phyloP scores from a whole-genome alignment of 1,284 basidiomycete genomes.

The Papiliotrema laurentii region DNA sequence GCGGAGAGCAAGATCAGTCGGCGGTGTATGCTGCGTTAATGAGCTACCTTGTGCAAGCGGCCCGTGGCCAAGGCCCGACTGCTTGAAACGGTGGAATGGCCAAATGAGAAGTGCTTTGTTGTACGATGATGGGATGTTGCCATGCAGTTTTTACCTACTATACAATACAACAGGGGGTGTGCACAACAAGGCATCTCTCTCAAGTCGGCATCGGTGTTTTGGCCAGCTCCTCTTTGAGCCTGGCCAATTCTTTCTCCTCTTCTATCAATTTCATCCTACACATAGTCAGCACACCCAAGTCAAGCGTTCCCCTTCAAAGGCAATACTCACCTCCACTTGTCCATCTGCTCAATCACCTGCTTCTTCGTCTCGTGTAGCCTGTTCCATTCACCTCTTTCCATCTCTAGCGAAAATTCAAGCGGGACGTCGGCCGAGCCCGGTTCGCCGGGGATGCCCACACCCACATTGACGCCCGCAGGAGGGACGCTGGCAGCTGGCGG shows the following conservation, averaged over 20 bases:
- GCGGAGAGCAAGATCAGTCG: conserved; percentile 11
- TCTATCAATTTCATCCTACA: conserved; percentile 55
- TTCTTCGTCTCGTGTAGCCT: conserved; percentile 72
- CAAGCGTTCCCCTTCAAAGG: neutral
- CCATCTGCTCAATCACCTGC: conserved; percentile 53
- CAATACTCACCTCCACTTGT: conserved; percentile 43
- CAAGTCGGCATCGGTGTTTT: too few relatives aligned
- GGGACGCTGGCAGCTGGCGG: conserved; percentile 52
- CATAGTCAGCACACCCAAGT: neutral
- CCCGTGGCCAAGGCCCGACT: too few relatives aligned
- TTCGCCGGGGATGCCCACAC: conserved; percentile 34
- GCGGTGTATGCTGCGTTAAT: conserved; percentile 25
- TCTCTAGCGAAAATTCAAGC: conserved; percentile 73
- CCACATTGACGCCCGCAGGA: conserved; percentile 53
- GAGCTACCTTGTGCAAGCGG: conserved; percentile 25
- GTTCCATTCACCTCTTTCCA: conserved; percentile 81
- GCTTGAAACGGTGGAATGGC: too few relatives aligned
- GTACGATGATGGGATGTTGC: too few relatives aligned
- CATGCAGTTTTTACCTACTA: too few relatives aligned
- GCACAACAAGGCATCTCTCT: conserved; percentile 1
- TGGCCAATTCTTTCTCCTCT: conserved; percentile 38
- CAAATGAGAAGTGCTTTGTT: neutral
- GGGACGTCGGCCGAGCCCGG: conserved; percentile 45
- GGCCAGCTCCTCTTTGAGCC: conserved; percentile 32
- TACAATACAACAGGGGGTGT: too few relatives aligned